Evolutionary conservation across 176 grass and related monocot species (phyloP).

Genomic region (barley (Hordeum vulgare)): DNA sequence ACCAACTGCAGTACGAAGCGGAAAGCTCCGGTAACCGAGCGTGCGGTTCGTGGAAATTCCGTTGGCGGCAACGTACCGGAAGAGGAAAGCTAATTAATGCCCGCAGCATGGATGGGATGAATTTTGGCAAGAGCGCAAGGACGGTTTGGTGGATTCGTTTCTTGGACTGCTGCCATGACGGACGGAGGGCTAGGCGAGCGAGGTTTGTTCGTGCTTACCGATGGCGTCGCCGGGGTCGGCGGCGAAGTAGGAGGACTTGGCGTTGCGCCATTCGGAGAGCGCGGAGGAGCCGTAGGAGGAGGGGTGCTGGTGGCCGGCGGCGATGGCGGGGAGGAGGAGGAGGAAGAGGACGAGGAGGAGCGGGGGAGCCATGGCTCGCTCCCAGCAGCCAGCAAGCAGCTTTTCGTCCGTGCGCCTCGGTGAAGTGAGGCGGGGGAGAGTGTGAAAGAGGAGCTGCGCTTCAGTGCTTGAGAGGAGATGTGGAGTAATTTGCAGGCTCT

Average conservation of each 20-base stretch:
- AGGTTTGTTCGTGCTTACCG: conserved; percentile 32
- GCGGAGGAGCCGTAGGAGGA: conserved; percentile 51
- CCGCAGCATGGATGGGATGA: neutral
- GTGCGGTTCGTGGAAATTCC: conserved; percentile 8
- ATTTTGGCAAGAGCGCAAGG: neutral
- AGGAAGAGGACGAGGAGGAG: conserved; percentile 24
- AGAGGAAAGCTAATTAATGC: neutral
- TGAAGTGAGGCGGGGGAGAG: neutral
- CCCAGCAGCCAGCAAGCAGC: neutral
- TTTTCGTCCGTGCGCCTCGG: conserved; percentile 10
- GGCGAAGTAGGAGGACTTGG: conserved; percentile 93
- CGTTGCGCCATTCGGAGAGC: conserved; percentile 85
- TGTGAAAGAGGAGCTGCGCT: conserved; percentile 4
- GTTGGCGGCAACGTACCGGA: neutral
- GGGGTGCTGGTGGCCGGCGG: conserved; percentile 46
- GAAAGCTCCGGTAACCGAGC: neutral
- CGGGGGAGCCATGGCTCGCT: conserved; percentile 38
- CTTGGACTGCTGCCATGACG: neutral
- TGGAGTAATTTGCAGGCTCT: neutral
- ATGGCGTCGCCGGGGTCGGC: conserved; percentile 87
- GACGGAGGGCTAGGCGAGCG: neutral
- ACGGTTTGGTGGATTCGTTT: neutral
- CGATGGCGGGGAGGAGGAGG: conserved; percentile 33
- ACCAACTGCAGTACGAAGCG: conserved; percentile 18
- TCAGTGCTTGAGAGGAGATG: too few species aligned